phyloP scores from a whole-genome alignment of 257 asterid species.

The Galeopsis tetrahit region DNA sequence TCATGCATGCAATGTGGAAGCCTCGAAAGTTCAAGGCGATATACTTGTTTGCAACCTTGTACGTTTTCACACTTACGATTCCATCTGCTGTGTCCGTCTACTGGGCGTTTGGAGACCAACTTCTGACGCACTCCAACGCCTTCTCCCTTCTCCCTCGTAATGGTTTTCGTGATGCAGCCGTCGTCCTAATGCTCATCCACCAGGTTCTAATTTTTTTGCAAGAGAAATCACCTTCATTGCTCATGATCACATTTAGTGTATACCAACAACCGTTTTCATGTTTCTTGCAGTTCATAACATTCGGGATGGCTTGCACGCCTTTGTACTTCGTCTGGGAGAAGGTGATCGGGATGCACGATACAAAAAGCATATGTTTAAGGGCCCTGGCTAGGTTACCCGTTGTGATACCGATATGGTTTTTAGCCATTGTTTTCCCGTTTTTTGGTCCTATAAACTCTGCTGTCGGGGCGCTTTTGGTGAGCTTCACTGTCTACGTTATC shows the following conservation, averaged over 20 bases:
- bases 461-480: constrained; percentile 51
- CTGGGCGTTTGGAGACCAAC: constrained; percentile 49
- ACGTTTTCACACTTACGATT: constrained; percentile 43
- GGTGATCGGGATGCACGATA: constrained; percentile 45
- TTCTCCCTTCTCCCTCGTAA: constrained; percentile 40
- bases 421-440: constrained; percentile 47
- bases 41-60: constrained; percentile 40
- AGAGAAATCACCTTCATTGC: background rate
- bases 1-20: constrained; percentile 51
- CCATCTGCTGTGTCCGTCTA: constrained; percentile 46
- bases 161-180: constrained; percentile 41
- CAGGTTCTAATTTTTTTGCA: constrained; percentile 32
- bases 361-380: constrained; percentile 42
- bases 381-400: constrained; percentile 46
- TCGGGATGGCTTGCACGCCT: constrained; percentile 52
- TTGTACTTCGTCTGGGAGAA: constrained; percentile 45
- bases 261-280: background rate
- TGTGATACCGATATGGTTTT: constrained; percentile 41
- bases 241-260: no score
- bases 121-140: constrained; percentile 42
- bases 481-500: constrained; percentile 50
- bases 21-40: constrained; percentile 44
- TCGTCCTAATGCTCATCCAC: constrained; percentile 48
- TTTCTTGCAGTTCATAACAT: constrained; percentile 48
- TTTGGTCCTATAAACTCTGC: constrained; percentile 54